Percentiles rank a stretch among this genome's conserved stretches.
These are phyloP conservation scores for Ustilago bromivora DNA, from an alignment of 1,284 basidiomycete genomes.

Conservation along the genomic window DNA sequence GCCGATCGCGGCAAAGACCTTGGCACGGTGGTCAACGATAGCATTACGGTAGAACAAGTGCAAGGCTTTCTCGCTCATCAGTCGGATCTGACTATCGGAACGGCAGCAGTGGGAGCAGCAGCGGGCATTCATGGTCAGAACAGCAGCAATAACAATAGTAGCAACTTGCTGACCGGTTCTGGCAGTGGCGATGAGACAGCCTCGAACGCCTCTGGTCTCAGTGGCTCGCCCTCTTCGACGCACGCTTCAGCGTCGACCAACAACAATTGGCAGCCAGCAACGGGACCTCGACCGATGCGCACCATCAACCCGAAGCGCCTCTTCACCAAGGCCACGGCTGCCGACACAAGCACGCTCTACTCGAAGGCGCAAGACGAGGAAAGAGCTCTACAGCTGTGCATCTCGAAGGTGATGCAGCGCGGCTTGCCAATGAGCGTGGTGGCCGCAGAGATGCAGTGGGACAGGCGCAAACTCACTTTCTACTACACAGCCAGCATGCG, in stretches of 20 bases:
- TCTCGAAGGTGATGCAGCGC: conserved; percentile 80
- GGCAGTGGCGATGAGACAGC: conserved; percentile 22
- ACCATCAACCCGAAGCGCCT: conserved; percentile 86
- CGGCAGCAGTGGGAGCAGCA: conserved; percentile 27
- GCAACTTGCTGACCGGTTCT: conserved; percentile 1
- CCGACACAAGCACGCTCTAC: conserved; percentile 74
- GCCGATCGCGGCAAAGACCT: conserved; percentile 94
- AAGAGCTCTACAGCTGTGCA: conserved; percentile 89
- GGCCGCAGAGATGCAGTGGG: conserved; percentile 93
- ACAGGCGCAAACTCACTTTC: conserved; percentile 92
- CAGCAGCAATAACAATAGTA: not conserved
- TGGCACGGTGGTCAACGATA: conserved; percentile 77
- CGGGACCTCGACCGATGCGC: conserved; percentile 46
- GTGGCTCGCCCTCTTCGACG: conserved; percentile 29
- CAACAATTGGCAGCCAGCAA: not conserved
- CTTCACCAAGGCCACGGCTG: conserved; percentile 86
- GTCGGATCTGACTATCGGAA: conserved; percentile 49
- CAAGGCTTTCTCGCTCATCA: conserved; percentile 72
- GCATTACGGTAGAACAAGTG: conserved; percentile 83
- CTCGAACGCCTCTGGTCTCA: conserved; percentile 23
- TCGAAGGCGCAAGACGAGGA: conserved; percentile 82
- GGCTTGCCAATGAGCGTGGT: conserved; percentile 96
- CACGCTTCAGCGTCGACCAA: not conserved
- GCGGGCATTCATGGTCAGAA: conserved; percentile 12
- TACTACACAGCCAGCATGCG: conserved; percentile 95